Evolutionary conservation across 2,329 filamentous ascomycete species (phyloP).

Genomic region (Pseudogymnoascus sp.): DNA sequence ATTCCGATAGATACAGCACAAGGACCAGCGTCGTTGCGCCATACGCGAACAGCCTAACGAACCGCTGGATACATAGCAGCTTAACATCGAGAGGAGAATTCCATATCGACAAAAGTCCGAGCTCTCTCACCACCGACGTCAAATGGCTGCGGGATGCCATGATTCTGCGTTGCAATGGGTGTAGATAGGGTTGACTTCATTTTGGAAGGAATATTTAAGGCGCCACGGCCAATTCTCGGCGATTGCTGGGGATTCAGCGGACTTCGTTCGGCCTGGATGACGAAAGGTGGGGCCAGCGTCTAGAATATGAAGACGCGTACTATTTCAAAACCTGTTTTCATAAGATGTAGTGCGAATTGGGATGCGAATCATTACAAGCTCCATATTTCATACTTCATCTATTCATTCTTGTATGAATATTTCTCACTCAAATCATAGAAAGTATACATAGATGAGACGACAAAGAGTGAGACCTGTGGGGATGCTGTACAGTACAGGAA

Average conservation of each 20-base stretch:
- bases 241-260: background rate
- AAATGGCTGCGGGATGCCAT: background rate
- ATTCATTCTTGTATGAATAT: background rate
- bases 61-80: conserved; percentile 48
- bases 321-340: background rate
- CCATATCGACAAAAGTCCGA: conserved; percentile 38
- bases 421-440: background rate
- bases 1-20: conserved; percentile 44
- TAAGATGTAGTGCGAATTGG: background rate
- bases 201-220: background rate
- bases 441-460: background rate
- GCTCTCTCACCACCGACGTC: conserved; percentile 26
- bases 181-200: background rate
- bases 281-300: background rate
- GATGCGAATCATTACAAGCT: background rate
- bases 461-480: background rate
- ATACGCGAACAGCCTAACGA: conserved; percentile 55
- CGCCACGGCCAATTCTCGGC: background rate
- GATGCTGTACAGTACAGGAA: too few relatives aligned
- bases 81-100: conserved; percentile 41
- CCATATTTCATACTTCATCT: background rate
- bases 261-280: background rate
- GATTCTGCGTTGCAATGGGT: background rate
- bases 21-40: conserved; percentile 49
- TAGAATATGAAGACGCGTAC: background rate